A percentile compares a stretch with the other conserved stretches of the same genome.
Conservation (phyloP, 768 basidiomycete genomes). For the Boletus eberwhitei region DNA sequence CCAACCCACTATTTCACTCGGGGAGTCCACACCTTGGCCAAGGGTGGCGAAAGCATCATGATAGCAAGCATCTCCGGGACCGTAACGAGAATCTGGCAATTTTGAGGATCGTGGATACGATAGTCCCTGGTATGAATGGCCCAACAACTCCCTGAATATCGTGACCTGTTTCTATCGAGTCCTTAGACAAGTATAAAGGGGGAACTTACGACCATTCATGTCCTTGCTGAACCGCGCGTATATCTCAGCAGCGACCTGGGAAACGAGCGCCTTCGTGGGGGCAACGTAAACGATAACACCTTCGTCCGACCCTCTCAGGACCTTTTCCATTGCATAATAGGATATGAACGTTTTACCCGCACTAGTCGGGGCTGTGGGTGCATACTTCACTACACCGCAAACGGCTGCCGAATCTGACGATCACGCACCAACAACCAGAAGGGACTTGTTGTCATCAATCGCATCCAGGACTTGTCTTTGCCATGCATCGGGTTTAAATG, state of each 20-base stretch:
- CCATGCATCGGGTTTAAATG: slow-evolving; percentile 70
- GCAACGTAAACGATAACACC: slow-evolving; percentile 71
- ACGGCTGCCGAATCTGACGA: neutral
- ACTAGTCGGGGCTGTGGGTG: slow-evolving; percentile 55
- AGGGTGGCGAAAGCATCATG: slow-evolving; percentile 64
- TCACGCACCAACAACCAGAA: slow-evolving; percentile 60
- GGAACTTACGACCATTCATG: slow-evolving; percentile 41
- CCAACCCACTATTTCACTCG: slow-evolving; percentile 52
- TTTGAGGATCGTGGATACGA: slow-evolving; percentile 57
- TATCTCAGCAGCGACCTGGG: slow-evolving; percentile 70
- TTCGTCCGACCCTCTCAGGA: slow-evolving; percentile 59
- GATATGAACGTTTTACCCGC: slow-evolving; percentile 78
- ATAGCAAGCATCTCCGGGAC: slow-evolving; percentile 70
- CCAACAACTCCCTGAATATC: slow-evolving; percentile 51
- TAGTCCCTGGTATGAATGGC: slow-evolving; percentile 65
- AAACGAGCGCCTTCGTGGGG: slow-evolving; percentile 71
- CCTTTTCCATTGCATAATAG: slow-evolving; percentile 73
- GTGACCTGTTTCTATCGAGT: neutral
- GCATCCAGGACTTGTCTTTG: slow-evolving; percentile 63
- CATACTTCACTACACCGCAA: neutral
- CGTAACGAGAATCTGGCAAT: slow-evolving; percentile 71
- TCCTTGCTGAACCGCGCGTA: slow-evolving; percentile 66
- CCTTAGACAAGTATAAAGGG: neutral
- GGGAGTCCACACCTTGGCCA: slow-evolving; percentile 60
- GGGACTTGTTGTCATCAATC: slow-evolving; percentile 54